phyloP scores from a whole-genome alignment of 73 alveolate species.

The Paramecium tetraurelia region DNA sequence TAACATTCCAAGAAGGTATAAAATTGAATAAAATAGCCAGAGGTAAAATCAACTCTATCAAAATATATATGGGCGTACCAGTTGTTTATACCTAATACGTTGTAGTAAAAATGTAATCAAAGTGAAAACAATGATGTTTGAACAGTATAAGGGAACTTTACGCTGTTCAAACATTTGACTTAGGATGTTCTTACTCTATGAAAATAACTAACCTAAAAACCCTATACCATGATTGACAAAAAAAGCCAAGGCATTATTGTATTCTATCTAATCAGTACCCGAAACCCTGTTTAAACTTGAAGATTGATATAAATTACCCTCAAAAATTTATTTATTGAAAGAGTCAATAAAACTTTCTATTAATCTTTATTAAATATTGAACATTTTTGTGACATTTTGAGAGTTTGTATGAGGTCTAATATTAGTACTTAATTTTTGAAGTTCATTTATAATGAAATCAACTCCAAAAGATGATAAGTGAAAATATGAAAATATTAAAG shows the following conservation, averaged over 20 bases:
- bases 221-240: slow-evolving; percentile 86
- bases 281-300: too few species aligned
- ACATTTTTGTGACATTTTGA: too few species aligned
- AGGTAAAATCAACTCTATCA: too few species aligned
- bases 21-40: too few species aligned
- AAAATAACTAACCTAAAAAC: slow-evolving; percentile 72
- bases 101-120: slow-evolving; percentile 96
- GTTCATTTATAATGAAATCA: slow-evolving; percentile 92
- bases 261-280: neutral
- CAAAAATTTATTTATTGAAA: too few species aligned
- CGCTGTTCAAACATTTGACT: slow-evolving; percentile 96
- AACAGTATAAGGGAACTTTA: slow-evolving; percentile 98
- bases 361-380: too few species aligned
- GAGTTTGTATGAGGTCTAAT: slow-evolving; percentile 87
- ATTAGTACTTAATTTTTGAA: slow-evolving; percentile 90
- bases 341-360: too few species aligned
- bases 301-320: too few species aligned
- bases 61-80: too few species aligned
- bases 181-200: slow-evolving; percentile 96
- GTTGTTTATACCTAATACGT: slow-evolving; percentile 86
- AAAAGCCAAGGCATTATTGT: slow-evolving; percentile 83
- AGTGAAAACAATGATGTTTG: slow-evolving; percentile 85
- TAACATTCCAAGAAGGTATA: too few species aligned
- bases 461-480: slow-evolving; percentile 93
- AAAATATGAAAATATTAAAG: neutral